phyloP scores from a whole-genome alignment of 371 early-diverging fungal species.

The Saksenaea vasiformis region DNA sequence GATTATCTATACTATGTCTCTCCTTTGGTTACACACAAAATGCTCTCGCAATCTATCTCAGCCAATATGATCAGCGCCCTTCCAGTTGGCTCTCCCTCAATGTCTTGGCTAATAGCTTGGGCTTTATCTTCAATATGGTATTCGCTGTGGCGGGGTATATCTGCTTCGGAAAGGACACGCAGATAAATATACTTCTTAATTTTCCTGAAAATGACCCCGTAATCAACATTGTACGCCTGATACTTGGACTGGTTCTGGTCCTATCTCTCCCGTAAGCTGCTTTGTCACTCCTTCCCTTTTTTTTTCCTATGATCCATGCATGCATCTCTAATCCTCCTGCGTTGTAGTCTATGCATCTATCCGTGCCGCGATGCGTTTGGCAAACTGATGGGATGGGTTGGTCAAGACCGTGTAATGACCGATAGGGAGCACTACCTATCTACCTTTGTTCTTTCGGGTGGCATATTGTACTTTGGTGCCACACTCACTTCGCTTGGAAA shows the following conservation, averaged over 20 bases:
- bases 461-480: slow-evolving; percentile 45
- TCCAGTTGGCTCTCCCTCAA: slow-evolving; percentile 43
- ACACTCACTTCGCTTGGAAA: slow-evolving; percentile 50
- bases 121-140: slow-evolving; percentile 48
- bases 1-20: slow-evolving; percentile 54
- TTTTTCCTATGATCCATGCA: slow-evolving; percentile 6
- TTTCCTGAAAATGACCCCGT: slow-evolving; percentile 48
- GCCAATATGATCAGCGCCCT: slow-evolving; percentile 36
- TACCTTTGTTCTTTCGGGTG: slow-evolving; percentile 36
- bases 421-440: slow-evolving; percentile 39
- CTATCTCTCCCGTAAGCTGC: slow-evolving; percentile 45
- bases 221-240: slow-evolving; percentile 50
- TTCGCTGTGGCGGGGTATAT: slow-evolving; percentile 57
- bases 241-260: slow-evolving; percentile 50
- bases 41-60: slow-evolving; percentile 48
- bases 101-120: slow-evolving; percentile 32
- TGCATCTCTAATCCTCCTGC: background rate
- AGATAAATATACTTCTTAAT: slow-evolving; percentile 54
- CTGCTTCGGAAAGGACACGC: slow-evolving; percentile 47
- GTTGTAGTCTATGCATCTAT: slow-evolving; percentile 37
- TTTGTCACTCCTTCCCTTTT: background rate
- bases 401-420: slow-evolving; percentile 26
- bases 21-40: slow-evolving; percentile 57
- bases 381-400: slow-evolving; percentile 39
- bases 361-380: slow-evolving; percentile 57